Evolutionary conservation across 257 asterid genomes (phyloP).

Genomic region (Solanum boliviense): DNA sequence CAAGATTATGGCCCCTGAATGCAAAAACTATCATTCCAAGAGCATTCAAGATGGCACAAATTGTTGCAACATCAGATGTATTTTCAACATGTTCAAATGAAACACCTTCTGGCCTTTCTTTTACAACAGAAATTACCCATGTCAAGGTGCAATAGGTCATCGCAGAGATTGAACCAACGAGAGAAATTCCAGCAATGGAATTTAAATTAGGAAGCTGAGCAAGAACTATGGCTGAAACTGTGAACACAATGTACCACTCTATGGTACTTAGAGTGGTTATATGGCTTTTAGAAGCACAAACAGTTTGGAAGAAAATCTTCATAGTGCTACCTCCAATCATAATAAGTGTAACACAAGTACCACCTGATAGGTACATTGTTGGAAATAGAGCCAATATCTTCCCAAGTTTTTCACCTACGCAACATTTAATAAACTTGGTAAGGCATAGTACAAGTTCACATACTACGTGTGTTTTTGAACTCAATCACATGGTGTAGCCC

Average conservation of each 20-base stretch:
- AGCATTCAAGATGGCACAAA: slow-evolving; percentile 55
- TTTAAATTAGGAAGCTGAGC: slow-evolving; percentile 85
- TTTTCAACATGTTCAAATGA: slow-evolving; percentile 29
- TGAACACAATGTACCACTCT: slow-evolving; percentile 68
- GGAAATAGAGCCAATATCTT: slow-evolving; percentile 65
- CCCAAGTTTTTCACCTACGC: slow-evolving; percentile 54
- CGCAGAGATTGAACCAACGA: slow-evolving; percentile 61
- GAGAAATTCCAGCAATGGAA: slow-evolving; percentile 77
- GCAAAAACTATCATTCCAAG: slow-evolving; percentile 79
- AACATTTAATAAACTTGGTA: neutral
- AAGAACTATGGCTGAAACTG: slow-evolving; percentile 43
- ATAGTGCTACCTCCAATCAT: slow-evolving; percentile 75
- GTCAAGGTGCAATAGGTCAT: slow-evolving; percentile 60
- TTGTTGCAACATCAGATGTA: slow-evolving; percentile 26
- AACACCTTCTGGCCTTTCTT: slow-evolving; percentile 34
- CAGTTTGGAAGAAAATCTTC: slow-evolving; percentile 49
- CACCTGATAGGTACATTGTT: slow-evolving; percentile 77
- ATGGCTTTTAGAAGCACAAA: slow-evolving; percentile 23
- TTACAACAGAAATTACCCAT: slow-evolving; percentile 55
- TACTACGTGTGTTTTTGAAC: neutral
- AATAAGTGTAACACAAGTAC: slow-evolving; percentile 77
- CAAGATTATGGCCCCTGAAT: slow-evolving; percentile 85
- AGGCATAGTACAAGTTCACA: neutral
- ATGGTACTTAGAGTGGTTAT: slow-evolving; percentile 23
- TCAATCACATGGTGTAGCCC: neutral